Evolutionary conservation across 2,329 filamentous ascomycete species (phyloP), one percentile per base, ranked within the genome.

Genomic region (Colletotrichum chlorophyti): DNA sequence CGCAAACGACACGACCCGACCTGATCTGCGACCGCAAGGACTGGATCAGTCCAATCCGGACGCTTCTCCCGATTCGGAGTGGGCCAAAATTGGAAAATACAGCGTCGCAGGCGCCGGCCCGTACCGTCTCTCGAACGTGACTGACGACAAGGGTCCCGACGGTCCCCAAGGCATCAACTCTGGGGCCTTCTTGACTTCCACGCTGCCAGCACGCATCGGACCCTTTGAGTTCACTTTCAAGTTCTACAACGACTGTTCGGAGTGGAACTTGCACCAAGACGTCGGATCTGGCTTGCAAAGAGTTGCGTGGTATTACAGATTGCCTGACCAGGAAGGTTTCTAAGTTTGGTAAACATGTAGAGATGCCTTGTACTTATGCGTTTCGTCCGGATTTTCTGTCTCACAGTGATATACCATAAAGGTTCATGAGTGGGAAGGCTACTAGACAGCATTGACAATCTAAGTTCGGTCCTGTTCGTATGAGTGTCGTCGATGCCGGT

Each of bases 71-170:
- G 50, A 47, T 1, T 53, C 50, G 2, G 41, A 53, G n/a, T 53
- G 50, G 41, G 50, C 41, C n/a, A 47, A 47, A 4, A 32, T 53
- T 5, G 50, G 50, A 1, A 53, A 53, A 26, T 53, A 53, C 41
- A 53, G 41, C 32, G 50, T 47, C n/a, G 50, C 50, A 1, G 32
- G 50, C 1, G 50, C 50, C 2, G 50, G 40, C 0, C 40, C 50
- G 6, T 53, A 27, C 19, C 50, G 1, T 7, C 26, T 53, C 1
- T 47, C 41, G 32, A 47, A 53, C 12, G 50, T 47, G 24, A 53
- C 50, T 3, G 41, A 4, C 5, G 34, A 47, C 6, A 15, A 53
- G 11, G 50, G 32, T 0, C 7, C 32, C 0, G 50, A 53, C 6
- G 50, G 50, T 1, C 50, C 50, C 0, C 17, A 47, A 34, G 50